Evolutionary conservation across 345 rosid genomes (phyloP).

Genomic region (Barbarea vulgaris): DNA sequence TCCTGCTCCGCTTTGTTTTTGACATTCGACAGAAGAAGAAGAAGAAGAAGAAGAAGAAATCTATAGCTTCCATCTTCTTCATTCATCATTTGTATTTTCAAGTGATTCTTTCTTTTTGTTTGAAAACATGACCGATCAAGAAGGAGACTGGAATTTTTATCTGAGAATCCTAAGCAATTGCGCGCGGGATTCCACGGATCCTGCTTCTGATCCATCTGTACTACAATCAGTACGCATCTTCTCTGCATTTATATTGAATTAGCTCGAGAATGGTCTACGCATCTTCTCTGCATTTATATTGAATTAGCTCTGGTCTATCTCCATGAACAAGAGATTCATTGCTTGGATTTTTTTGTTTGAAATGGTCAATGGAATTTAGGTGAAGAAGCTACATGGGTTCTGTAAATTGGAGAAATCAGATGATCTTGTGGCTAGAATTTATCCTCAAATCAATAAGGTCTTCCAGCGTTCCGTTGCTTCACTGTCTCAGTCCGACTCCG

Average conservation of each 20-base stretch:
- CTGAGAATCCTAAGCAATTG: slow-evolving; percentile 69
- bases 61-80: slow-evolving; percentile 14
- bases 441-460: slow-evolving; percentile 75
- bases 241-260: neutral
- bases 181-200: slow-evolving; percentile 80
- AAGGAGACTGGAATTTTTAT: slow-evolving; percentile 73
- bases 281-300: neutral
- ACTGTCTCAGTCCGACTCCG: slow-evolving; percentile 61
- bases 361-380: slow-evolving; percentile 45
- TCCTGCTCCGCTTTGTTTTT: neutral
- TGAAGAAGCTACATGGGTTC: slow-evolving; percentile 69
- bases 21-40: neutral
- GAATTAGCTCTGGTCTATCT: neutral
- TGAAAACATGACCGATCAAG: slow-evolving; percentile 50
- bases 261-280: slow-evolving; percentile 25
- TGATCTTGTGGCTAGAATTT: slow-evolving; percentile 85
- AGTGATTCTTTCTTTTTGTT: neutral
- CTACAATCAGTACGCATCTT: slow-evolving; percentile 61
- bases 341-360: slow-evolving; percentile 6
- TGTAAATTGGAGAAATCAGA: slow-evolving; percentile 74
- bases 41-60: neutral
- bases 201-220: slow-evolving; percentile 82
- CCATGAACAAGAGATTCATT: neutral
- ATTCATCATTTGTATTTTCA: neutral
- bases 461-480: slow-evolving; percentile 91